Evolutionary conservation across 192 early-diverging fungal species (phyloP).

Genomic region (Funneliformis mosseae): DNA sequence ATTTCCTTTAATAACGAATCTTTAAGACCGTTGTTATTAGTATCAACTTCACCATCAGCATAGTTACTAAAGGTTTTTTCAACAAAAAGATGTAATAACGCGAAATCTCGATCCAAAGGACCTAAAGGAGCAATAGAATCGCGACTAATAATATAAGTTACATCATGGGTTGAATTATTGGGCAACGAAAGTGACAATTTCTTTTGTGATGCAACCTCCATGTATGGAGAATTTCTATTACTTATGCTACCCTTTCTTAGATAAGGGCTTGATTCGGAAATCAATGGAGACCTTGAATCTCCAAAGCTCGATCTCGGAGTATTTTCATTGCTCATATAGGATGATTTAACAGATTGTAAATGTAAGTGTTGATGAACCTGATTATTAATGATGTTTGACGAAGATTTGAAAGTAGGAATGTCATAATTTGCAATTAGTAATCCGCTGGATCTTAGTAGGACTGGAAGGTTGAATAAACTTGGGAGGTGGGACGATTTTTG

Average conservation of each 20-base stretch:
- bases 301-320: not conserved
- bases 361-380: not conserved
- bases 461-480: slow-evolving; percentile 19
- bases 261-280: not conserved
- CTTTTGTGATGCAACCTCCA: not conserved
- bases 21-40: slow-evolving; percentile 38
- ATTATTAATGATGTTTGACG: not conserved
- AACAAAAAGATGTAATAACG: slow-evolving; percentile 56
- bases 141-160: not conserved
- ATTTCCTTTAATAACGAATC: slow-evolving; percentile 46
- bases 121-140: slow-evolving; percentile 22
- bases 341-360: not conserved
- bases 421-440: slow-evolving; percentile 25
- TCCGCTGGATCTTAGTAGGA: slow-evolving; percentile 6
- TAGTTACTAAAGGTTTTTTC: slow-evolving; percentile 49
- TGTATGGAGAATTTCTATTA: not conserved
- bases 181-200: slow-evolving; percentile 13
- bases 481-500: not conserved
- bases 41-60: slow-evolving; percentile 50
- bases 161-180: not conserved
- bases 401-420: slow-evolving; percentile 17
- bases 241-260: not conserved
- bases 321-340: not conserved
- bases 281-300: not conserved
- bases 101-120: slow-evolving; percentile 45